phyloP scores from a whole-genome alignment of 106 monocot species.

The Dendrobium nobile region DNA sequence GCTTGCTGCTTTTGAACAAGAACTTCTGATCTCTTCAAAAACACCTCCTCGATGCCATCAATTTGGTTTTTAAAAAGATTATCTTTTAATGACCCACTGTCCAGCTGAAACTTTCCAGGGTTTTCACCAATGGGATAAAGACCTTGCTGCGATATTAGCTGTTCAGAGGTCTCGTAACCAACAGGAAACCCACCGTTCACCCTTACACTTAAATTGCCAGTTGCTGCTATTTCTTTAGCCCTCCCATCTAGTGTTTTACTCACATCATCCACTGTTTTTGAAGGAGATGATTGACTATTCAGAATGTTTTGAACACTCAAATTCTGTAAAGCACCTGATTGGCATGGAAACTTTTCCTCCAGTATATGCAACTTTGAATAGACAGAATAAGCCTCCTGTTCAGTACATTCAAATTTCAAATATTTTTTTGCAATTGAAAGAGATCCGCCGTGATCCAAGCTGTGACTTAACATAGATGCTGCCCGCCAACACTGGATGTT shows the following conservation, averaged over 20 bases:
- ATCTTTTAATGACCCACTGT: slow-evolving; percentile 21
- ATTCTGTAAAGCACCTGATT: slow-evolving; percentile 4
- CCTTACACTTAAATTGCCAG: slow-evolving; percentile 9
- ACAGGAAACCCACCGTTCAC: slow-evolving; percentile 13
- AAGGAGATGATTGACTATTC: slow-evolving; percentile 7
- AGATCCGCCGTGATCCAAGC: slow-evolving; percentile 48
- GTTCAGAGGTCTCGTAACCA: background rate
- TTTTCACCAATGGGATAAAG: slow-evolving; percentile 4
- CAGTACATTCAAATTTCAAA: slow-evolving; percentile 56
- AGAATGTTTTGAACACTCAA: slow-evolving; percentile 5
- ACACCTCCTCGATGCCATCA: slow-evolving; percentile 29
- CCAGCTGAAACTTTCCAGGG: slow-evolving; percentile 12
- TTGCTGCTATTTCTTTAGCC: slow-evolving; percentile 9
- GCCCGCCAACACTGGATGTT: slow-evolving; percentile 84
- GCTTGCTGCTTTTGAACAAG: slow-evolving; percentile 29
- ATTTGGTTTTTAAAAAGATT: slow-evolving; percentile 21
- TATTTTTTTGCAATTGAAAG: slow-evolving; percentile 46
- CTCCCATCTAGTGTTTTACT: background rate
- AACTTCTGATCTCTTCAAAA: slow-evolving; percentile 24
- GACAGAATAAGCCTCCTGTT: slow-evolving; percentile 39
- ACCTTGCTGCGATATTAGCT: slow-evolving; percentile 6
- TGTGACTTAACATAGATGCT: slow-evolving; percentile 59
- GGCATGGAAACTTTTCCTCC: slow-evolving; percentile 36
- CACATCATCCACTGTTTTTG: slow-evolving; percentile 1
- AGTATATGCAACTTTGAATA: slow-evolving; percentile 55